Percentiles rank a stretch among this genome's conserved stretches.
Conservation (phyloP, 2,329 filamentous ascomycete genomes). For the Aureobasidium sp. region DNA sequence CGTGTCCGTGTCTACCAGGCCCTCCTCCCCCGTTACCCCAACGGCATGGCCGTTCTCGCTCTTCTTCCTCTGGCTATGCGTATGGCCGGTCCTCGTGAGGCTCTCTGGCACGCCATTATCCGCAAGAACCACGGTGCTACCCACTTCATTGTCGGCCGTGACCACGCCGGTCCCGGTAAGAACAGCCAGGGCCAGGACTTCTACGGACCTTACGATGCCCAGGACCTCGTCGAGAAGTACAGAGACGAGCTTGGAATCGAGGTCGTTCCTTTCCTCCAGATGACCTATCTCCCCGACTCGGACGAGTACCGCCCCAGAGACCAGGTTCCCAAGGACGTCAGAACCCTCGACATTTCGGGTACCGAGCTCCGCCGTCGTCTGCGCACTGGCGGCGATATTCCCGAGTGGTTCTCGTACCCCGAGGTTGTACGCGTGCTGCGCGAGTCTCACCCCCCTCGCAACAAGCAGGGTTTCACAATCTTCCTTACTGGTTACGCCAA, state of each 20-base stretch:
- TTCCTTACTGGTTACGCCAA: conserved; percentile 97
- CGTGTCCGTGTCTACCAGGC: conserved; percentile 98
- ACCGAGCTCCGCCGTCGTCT: conserved; percentile 85
- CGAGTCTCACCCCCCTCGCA: conserved; percentile 89
- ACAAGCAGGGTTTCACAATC: conserved; percentile 91
- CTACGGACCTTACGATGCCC: conserved; percentile 96
- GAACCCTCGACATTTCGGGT: conserved; percentile 57
- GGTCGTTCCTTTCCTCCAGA: conserved; percentile 98
- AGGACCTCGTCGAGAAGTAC: conserved; percentile 95
- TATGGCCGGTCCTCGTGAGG: conserved; percentile 97
- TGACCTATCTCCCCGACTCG: conserved; percentile 95
- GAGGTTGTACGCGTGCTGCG: conserved; percentile 95
- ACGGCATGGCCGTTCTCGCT: conserved; percentile 96
- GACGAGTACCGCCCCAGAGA: conserved; percentile 95
- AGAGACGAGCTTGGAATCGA: conserved; percentile 94
- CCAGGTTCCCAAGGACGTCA: conserved; percentile 73
- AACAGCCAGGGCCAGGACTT: conserved; percentile 96
- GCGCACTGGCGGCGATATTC: conserved; percentile 86
- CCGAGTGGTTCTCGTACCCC: conserved; percentile 99
- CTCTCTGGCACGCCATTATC: conserved; percentile 99
- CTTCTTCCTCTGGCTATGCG: conserved; percentile 95
- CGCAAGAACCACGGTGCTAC: conserved; percentile 99
- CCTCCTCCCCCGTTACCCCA: conserved; percentile 90
- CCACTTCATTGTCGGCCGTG: conserved; percentile 98
- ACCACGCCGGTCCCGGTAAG: conserved; percentile 96